phyloP scores from a whole-genome alignment of 192 early-diverging fungal species.

The Coemansia sp. region DNA sequence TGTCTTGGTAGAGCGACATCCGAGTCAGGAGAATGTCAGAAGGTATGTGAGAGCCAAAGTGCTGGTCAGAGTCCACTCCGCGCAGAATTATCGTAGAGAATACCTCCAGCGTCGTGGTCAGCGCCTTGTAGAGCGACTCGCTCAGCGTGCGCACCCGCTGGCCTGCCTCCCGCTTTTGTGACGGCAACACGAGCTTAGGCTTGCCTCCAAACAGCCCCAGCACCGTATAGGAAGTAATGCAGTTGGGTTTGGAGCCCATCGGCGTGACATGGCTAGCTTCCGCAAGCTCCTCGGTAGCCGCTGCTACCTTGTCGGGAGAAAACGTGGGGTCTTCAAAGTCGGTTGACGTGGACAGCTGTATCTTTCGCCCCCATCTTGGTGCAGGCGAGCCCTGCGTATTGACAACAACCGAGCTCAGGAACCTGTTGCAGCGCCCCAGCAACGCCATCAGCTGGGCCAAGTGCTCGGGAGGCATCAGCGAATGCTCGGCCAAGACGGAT shows the following conservation, averaged over 20 bases:
- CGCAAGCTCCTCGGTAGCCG: not conserved
- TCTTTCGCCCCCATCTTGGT: conserved; percentile 10
- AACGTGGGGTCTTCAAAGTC: conserved; percentile 1
- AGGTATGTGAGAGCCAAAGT: conserved; percentile 3
- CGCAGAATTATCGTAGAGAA: conserved; percentile 32
- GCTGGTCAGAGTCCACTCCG: conserved; percentile 15
- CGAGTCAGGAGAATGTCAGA: conserved; percentile 18
- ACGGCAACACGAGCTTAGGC: not conserved
- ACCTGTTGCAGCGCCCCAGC: conserved; percentile 29
- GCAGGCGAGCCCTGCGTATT: not conserved
- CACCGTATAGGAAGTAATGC: conserved; percentile 7
- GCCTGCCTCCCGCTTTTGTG: not conserved
- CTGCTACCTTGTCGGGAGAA: not conserved
- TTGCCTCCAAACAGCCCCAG: not conserved
- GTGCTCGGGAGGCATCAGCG: not conserved
- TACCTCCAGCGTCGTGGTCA: conserved; percentile 30
- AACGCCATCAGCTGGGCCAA: conserved; percentile 13
- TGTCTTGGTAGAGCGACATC: conserved; percentile 12
- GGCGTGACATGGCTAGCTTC: not conserved
- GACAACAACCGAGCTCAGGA: conserved; percentile 5
- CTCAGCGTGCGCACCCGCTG: conserved; percentile 18
- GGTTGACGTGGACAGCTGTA: conserved; percentile 21
- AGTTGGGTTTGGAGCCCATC: not conserved
- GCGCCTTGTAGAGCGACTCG: conserved; percentile 32
- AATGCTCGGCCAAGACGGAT: conserved; percentile 3